Evolutionary conservation across 2,329 filamentous ascomycete species (phyloP).

Genomic region (Aspergillus fumigatiaffinis): DNA sequence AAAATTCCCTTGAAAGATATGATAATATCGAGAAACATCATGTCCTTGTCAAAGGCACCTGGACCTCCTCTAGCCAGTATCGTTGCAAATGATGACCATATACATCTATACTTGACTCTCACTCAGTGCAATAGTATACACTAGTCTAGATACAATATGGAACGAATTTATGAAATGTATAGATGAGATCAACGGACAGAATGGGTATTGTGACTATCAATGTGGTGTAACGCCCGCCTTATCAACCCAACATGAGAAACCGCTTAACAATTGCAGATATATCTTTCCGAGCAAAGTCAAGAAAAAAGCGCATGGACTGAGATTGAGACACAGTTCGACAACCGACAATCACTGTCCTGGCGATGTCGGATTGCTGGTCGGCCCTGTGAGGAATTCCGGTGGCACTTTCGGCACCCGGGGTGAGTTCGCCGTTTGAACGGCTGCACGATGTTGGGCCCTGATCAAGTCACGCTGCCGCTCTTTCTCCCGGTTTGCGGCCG

Average conservation of each 20-base stretch:
- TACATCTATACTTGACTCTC: too few relatives aligned
- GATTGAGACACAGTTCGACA: neutral
- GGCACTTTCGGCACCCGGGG: conserved; percentile 47
- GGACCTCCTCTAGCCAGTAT: neutral
- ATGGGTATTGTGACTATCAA: neutral
- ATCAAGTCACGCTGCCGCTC: conserved; percentile 44
- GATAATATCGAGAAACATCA: neutral
- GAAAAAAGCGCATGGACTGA: neutral
- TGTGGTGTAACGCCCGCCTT: neutral
- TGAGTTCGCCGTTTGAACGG: conserved; percentile 36
- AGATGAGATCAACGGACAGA: neutral
- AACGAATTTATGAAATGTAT: neutral
- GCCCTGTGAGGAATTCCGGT: conserved; percentile 42
- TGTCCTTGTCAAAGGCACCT: neutral
- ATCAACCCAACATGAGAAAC: neutral
- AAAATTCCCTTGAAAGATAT: neutral
- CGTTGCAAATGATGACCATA: too few relatives aligned
- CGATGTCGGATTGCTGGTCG: conserved; percentile 34
- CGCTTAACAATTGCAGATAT: neutral
- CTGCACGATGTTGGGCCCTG: conserved; percentile 40
- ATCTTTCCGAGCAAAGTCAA: neutral
- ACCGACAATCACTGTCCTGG: conserved; percentile 20
- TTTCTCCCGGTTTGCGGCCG: conserved; percentile 38
- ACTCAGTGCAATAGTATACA: neutral
- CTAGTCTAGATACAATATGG: neutral